Base-by-base conservation (phyloP, 495 filamentous ascomycete genomes). In the Aspergillus biplanus region DNA sequence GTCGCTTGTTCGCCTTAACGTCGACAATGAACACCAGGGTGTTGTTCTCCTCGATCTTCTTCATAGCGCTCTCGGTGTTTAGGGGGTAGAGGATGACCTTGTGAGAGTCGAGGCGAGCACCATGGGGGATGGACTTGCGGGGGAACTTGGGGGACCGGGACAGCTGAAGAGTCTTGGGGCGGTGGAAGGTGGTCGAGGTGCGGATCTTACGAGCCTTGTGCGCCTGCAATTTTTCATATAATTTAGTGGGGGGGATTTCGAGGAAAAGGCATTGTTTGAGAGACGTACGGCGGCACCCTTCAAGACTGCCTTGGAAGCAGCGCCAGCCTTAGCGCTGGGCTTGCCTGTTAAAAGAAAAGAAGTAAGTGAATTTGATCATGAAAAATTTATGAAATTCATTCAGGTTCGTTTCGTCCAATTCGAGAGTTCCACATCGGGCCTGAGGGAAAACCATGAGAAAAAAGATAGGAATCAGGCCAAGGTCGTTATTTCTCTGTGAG, bases 41-140 rank as follows among this genome's bases (percentile, higher is more conserved):
- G 87, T 99, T 97, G 87, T 98, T 91, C 90, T 98, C 95, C 88
- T 98, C 96, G 67, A 98, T 96, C 90, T 97, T 97, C 92, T 99
- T 99, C 92, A 99, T 97, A 73, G 95, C 96, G 69, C 89, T 92
- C 88, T 99, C 95, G 57, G 95, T 97, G 86, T 99, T 99, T 65
- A 99, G 85, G 61, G 83, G 83, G 85, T 91, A 86, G 69, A 92
- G 83, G 75, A 96, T 88, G 74, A 94, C 82, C 85, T 95, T 94
- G 86, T 90, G 87, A 81, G 92, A 90, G 80, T 99, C 95, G 75
- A 98, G 89, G 66, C 91, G 91, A 70, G 93, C 89, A 70, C 86
- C 87, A 73, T 95, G 91, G 59, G 92, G 88, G 76, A 99, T 86
- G 68, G 91, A 93, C 86, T 93, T 93, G 84, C 93, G 92, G 67